Conservation (phyloP, 148 eudicot genomes). For the Polygonum maritimum region DNA sequence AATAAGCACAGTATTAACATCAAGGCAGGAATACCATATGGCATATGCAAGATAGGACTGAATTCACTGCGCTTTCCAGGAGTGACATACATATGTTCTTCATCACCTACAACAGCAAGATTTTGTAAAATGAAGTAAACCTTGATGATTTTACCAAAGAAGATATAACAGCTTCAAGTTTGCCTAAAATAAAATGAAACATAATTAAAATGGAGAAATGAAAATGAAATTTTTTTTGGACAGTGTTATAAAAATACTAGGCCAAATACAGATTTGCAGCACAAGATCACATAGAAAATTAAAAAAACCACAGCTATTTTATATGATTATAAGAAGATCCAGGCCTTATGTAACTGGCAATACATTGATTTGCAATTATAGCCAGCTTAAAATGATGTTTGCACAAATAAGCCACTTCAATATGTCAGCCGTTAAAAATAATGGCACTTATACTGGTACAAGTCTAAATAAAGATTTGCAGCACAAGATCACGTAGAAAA, state of each 20-base stretch:
- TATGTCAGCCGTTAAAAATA: background rate
- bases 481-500: background rate
- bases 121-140: background rate
- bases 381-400: background rate
- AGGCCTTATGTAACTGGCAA: background rate
- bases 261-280: background rate
- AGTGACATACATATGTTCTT: slow-evolving; percentile 19
- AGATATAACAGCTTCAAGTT: background rate
- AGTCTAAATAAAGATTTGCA: background rate
- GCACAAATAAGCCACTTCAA: background rate
- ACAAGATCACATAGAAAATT: background rate
- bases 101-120: slow-evolving; percentile 10
- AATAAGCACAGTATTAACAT: background rate
- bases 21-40: background rate
- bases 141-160: background rate
- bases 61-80: slow-evolving; percentile 18
- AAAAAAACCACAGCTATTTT: background rate
- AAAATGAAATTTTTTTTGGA: background rate
- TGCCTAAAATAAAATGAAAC: background rate
- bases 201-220: background rate
- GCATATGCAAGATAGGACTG: background rate
- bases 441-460: background rate
- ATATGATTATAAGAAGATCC: background rate
- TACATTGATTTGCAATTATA: background rate
- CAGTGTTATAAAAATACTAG: background rate